These are phyloP conservation scores for Pichia membranifaciens DNA, from an alignment of 805 yeast species.

Conservation along the genomic window DNA sequence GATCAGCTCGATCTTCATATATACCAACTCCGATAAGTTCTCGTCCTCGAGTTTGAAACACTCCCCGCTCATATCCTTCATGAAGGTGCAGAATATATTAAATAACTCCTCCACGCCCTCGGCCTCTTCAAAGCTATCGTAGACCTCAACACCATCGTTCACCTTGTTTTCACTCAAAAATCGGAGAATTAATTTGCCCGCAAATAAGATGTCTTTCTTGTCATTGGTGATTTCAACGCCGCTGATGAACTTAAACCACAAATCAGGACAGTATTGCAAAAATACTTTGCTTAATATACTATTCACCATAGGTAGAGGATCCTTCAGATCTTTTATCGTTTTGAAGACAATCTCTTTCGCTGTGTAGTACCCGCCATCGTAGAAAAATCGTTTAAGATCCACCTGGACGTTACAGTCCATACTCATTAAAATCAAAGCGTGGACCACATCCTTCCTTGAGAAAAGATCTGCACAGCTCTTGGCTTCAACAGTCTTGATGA, in stretches of 20 bases:
- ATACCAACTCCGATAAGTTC: not conserved
- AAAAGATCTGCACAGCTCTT: not conserved
- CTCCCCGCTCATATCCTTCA: not conserved
- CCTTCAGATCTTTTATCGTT: slow-evolving; percentile 1
- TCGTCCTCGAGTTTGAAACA: not conserved
- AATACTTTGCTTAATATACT: not conserved
- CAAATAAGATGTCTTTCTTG: slow-evolving; percentile 6
- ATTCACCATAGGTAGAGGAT: not conserved
- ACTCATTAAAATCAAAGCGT: slow-evolving; percentile 5
- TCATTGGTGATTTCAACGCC: slow-evolving; percentile 1
- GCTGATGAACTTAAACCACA: slow-evolving; percentile 14
- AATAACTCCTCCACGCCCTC: slow-evolving; percentile 1
- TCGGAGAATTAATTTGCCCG: slow-evolving; percentile 15
- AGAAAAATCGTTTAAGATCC: slow-evolving; percentile 3
- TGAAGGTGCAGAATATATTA: not conserved
- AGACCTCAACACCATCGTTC: slow-evolving; percentile 2
- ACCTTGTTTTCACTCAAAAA: slow-evolving; percentile 16
- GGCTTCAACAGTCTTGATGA: slow-evolving; percentile 3
- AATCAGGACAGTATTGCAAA: not conserved
- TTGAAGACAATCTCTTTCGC: slow-evolving; percentile 5
- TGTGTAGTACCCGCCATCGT: not conserved
- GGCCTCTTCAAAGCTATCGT: slow-evolving; percentile 6
- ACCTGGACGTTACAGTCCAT: slow-evolving; percentile 8
- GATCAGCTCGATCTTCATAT: slow-evolving; percentile 18
- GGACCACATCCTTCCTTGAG: not conserved